Base-by-base conservation (phyloP, 2,329 filamentous ascomycete species). In the Metarhizium rileyi region DNA sequence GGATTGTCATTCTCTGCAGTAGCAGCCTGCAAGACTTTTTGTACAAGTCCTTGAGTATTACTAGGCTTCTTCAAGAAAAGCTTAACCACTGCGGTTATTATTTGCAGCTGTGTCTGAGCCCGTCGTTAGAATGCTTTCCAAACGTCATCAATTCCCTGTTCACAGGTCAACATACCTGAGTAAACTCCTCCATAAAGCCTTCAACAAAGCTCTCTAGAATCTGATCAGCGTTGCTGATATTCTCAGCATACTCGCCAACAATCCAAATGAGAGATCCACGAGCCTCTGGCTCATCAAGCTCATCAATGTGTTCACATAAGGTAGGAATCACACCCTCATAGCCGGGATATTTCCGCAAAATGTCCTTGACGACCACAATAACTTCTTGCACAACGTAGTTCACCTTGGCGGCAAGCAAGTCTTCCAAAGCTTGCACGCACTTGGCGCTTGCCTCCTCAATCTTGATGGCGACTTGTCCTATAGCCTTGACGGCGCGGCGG, bases 301-400 rank as follows among this genome's bases (percentile, higher is more conserved):
- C 93, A 60, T 98, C 93, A 53, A 98, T 96, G 63, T 95, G 89
- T 66, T 96, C 82, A 73, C 94, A 98, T 14, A 98, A 77, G 1
- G 90, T 95, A 3, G 91, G 91, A 59, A 98, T 98, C 57, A 98
- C 95, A 26, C 90, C 93, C 70, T 98, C 93, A 61, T 96, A 98
- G 20, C 93, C 93, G 8, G 91, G 90, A 60, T 98, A 98, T 68
- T 95, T 95, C 57, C 93, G 81, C 71, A 98, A 86, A 53, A 98
- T 97, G 57, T 98, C 93, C 72, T 95, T 97, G 73, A 97, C 95
- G 44, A 98, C 93, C n/a, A 98, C 89, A 54, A 97, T 84, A 0
- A 93, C 91, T 70, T 98, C 93, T 68, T 98, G 93, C 10, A 98
- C 93, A 46, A 98, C 93, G 63, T 98, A 98, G 72, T 96, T 96